A percentile compares a stretch with the other conserved stretches of the same genome.
phyloP scores from a whole-genome alignment of 2,329 filamentous ascomycete species.

The Immersiporthe knoxdaviesiana region DNA sequence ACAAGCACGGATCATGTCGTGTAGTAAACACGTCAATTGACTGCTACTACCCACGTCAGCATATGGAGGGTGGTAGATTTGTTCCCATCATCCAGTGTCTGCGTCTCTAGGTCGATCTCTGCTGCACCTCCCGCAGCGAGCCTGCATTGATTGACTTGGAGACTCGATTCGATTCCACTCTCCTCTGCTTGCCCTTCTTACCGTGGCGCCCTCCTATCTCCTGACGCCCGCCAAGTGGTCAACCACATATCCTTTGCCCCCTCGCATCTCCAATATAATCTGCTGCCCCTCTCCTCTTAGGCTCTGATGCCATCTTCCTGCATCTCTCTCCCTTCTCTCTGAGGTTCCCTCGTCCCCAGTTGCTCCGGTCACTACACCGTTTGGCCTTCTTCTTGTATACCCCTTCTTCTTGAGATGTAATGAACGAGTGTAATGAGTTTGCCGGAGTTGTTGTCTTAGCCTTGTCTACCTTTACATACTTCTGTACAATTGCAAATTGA shows the following conservation, averaged over 20 bases:
- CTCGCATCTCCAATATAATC: constrained; percentile 13
- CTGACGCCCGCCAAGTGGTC: constrained; percentile 24
- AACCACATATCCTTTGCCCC: constrained; percentile 3
- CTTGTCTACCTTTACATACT: constrained; percentile 31
- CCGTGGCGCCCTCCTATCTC: constrained; percentile 20
- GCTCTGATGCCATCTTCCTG: constrained; percentile 10
- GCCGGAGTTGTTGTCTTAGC: constrained; percentile 39
- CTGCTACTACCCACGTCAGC: constrained; percentile 26
- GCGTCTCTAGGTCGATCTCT: constrained; percentile 21
- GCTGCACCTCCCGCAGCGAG: constrained; percentile 29
- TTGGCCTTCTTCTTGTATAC: constrained; percentile 27
- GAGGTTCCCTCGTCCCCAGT: constrained; percentile 1
- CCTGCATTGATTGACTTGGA: constrained; percentile 27
- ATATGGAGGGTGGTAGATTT: constrained; percentile 27
- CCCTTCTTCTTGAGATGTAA: constrained; percentile 32
- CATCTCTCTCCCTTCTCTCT: constrained; percentile 5
- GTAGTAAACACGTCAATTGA: constrained; percentile 20
- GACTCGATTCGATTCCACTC: constrained; percentile 25
- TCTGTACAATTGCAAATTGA: constrained; percentile 36
- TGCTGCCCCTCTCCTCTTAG: constrained; percentile 17
- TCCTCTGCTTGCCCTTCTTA: constrained; percentile 23
- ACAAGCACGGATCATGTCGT: constrained; percentile 25
- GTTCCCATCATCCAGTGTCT: constrained; percentile 21
- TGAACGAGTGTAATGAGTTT: constrained; percentile 40
- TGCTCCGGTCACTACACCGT: constrained; percentile 32